A percentile compares a stretch with the other conserved stretches of the same genome.
Evolutionary conservation across 495 filamentous ascomycete genomes (phyloP).

Genomic region (Penicillium arizonense): DNA sequence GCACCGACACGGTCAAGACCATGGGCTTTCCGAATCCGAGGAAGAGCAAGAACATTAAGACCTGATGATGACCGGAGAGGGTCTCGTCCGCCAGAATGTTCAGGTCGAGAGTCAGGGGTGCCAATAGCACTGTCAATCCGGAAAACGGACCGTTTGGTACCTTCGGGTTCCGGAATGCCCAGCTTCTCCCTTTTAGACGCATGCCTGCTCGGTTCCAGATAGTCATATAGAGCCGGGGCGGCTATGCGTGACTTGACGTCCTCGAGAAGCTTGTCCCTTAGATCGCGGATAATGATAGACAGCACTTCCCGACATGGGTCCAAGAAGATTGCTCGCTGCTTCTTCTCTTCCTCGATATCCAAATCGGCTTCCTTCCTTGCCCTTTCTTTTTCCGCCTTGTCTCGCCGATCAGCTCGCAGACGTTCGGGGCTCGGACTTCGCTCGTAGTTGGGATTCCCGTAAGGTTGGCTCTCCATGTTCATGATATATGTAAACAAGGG

Average conservation of each 20-base stretch:
- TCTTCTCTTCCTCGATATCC: constrained; percentile 84
- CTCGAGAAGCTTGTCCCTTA: constrained; percentile 78
- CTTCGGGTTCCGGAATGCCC: constrained; percentile 70
- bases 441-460: constrained; percentile 66
- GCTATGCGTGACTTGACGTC: constrained; percentile 84
- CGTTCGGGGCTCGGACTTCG: constrained; percentile 59
- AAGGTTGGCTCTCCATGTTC: constrained; percentile 80
- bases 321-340: constrained; percentile 73
- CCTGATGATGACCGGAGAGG: constrained; percentile 35
- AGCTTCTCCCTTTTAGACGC: constrained; percentile 69
- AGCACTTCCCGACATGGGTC: constrained; percentile 84
- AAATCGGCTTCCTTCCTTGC: constrained; percentile 67
- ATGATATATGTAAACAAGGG: constrained; percentile 89
- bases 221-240: constrained; percentile 76
- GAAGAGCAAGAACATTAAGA: constrained; percentile 63
- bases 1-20: constrained; percentile 59
- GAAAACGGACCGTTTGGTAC: constrained; percentile 47
- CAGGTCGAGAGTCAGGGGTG: constrained; percentile 65
- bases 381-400: constrained; percentile 53
- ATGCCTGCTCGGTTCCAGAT: constrained; percentile 80
- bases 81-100: constrained; percentile 26
- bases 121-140: constrained; percentile 55
- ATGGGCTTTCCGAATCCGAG: constrained; percentile 67
- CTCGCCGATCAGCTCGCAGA: constrained; percentile 50
- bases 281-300: constrained; percentile 72